Evolutionary conservation across 1,139 yeast genomes (phyloP).

Genomic region (Candida glucosophila): DNA sequence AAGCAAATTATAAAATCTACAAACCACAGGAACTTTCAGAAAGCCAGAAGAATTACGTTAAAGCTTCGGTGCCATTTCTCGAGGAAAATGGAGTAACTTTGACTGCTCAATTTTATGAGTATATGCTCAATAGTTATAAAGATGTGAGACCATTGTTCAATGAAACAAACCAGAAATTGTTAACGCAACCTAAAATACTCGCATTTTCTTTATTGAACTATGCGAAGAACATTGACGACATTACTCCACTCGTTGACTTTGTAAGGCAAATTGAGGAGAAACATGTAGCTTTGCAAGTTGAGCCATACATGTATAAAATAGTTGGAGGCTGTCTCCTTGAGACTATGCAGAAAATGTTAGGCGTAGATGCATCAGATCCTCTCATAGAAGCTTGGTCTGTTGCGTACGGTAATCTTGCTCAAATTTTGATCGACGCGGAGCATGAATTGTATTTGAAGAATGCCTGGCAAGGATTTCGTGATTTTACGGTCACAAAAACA

Average conservation of each 20-base stretch:
- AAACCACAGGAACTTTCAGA: slow-evolving; percentile 16
- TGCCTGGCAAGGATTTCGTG: slow-evolving; percentile 51
- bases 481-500: slow-evolving; percentile 37
- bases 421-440: slow-evolving; percentile 51
- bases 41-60: slow-evolving; percentile 32
- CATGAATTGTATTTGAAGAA: slow-evolving; percentile 31
- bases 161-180: slow-evolving; percentile 45
- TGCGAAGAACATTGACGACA: slow-evolving; percentile 56
- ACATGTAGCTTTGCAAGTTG: slow-evolving; percentile 56
- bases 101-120: slow-evolving; percentile 45
- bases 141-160: slow-evolving; percentile 55
- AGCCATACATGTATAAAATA: slow-evolving; percentile 56
- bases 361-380: slow-evolving; percentile 48
- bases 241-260: slow-evolving; percentile 43
- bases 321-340: slow-evolving; percentile 50
- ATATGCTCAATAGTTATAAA: slow-evolving; percentile 46
- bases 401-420: slow-evolving; percentile 60
- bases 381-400: slow-evolving; percentile 58
- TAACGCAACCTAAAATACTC: slow-evolving; percentile 55
- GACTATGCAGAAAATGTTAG: slow-evolving; percentile 49
- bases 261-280: slow-evolving; percentile 56
- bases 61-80: slow-evolving; percentile 51
- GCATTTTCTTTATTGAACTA: slow-evolving; percentile 57
- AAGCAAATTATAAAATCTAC: slow-evolving; percentile 7
- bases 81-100: slow-evolving; percentile 48